Percentiles rank a stretch among this genome's conserved stretches.
phyloP scores from a whole-genome alignment of 768 basidiomycete species.

The Clavaria fumosa region DNA sequence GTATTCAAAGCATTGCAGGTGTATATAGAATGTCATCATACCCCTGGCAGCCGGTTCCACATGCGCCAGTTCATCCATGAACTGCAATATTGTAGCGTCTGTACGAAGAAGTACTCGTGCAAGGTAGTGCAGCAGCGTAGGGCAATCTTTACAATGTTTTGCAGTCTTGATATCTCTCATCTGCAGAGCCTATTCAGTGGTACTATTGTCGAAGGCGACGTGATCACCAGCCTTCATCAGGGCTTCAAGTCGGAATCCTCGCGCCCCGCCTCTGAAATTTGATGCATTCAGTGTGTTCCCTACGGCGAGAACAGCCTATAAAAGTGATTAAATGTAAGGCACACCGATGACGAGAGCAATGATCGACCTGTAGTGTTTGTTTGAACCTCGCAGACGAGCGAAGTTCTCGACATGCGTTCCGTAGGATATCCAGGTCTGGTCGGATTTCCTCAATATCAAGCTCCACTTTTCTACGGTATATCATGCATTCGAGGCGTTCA shows the following conservation, averaged over 20 bases:
- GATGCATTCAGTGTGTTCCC: constrained; percentile 77
- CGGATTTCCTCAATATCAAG: constrained; percentile 71
- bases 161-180: constrained; percentile 73
- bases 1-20: neutral
- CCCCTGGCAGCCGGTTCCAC: constrained; percentile 74
- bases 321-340: neutral
- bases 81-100: constrained; percentile 49
- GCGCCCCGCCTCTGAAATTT: constrained; percentile 70
- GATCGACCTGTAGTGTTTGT: constrained; percentile 46
- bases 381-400: constrained; percentile 50
- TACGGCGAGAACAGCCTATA: constrained; percentile 52
- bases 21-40: constrained; percentile 20
- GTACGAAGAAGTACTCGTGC: constrained; percentile 55
- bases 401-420: constrained; percentile 56
- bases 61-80: constrained; percentile 69
- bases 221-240: constrained; percentile 49
- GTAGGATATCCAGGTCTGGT: constrained; percentile 63
- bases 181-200: constrained; percentile 23
- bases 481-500: constrained; percentile 66
- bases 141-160: constrained; percentile 51
- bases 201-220: neutral
- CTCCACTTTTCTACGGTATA: constrained; percentile 71
- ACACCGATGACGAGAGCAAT: neutral
- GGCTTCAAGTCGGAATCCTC: constrained; percentile 73
- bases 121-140: constrained; percentile 86